phyloP scores from a whole-genome alignment of 2,329 filamentous ascomycete genomes.

The Neopestalotiopsis sp. region DNA sequence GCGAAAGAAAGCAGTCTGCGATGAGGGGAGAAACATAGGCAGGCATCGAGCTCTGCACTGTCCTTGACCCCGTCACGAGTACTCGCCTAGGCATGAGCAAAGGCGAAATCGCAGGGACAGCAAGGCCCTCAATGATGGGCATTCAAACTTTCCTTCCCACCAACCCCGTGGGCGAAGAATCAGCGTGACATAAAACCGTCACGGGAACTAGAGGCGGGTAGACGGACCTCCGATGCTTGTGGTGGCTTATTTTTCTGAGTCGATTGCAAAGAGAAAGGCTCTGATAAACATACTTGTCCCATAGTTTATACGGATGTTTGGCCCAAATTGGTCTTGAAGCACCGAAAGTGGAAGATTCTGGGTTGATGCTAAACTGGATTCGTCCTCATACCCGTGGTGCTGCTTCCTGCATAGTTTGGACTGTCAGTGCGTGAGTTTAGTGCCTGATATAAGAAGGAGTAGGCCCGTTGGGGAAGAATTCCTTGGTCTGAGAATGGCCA shows the following conservation, averaged over 20 bases:
- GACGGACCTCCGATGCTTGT: background rate
- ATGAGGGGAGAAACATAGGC: too few species aligned
- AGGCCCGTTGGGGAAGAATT: too few species aligned
- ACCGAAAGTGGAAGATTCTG: background rate
- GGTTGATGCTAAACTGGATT: background rate
- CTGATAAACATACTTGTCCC: background rate
- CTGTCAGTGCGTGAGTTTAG: background rate
- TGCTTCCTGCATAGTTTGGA: background rate
- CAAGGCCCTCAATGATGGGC: too few species aligned
- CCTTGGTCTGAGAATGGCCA: too few species aligned
- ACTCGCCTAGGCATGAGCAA: too few species aligned
- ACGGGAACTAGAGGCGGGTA: background rate
- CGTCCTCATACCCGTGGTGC: background rate
- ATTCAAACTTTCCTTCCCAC: background rate
- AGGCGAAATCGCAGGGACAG: too few species aligned
- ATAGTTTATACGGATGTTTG: background rate
- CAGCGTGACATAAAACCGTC: background rate
- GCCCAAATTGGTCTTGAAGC: background rate
- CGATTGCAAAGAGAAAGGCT: background rate
- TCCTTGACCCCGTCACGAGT: too few species aligned
- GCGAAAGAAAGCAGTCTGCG: too few species aligned
- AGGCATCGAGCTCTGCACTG: too few species aligned
- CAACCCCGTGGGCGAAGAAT: background rate
- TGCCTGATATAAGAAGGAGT: background rate
- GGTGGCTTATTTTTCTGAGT: background rate